Evolutionary conservation across 202 grass and related monocot species (phyloP).

Genomic region (Hordeum pubiflorum): DNA sequence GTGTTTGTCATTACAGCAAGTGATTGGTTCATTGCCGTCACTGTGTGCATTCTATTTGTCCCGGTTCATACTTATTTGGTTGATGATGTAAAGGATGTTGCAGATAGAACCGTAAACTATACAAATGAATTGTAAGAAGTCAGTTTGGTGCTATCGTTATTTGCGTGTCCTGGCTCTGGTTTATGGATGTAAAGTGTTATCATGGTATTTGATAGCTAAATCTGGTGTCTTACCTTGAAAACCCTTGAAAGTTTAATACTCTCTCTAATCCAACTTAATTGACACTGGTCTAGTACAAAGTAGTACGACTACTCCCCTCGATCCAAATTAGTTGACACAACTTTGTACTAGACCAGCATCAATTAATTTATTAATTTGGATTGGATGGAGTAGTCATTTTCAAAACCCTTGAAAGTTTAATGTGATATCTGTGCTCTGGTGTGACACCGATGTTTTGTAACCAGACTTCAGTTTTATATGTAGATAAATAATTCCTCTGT

Average conservation of each 20-base stretch:
- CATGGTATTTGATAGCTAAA: neutral
- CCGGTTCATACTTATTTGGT: conserved; percentile 6
- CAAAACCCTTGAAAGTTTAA: neutral
- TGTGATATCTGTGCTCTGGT: neutral
- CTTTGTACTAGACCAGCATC: too few relatives aligned
- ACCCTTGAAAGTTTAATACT: too few relatives aligned
- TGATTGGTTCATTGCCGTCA: conserved; percentile 10
- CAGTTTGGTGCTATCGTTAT: neutral
- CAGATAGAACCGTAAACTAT: neutral
- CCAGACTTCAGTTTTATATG: neutral
- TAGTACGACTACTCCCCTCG: too few relatives aligned
- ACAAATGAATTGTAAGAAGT: conserved; percentile 5
- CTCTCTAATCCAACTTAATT: too few relatives aligned
- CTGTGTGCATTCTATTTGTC: conserved; percentile 12
- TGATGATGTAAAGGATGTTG: conserved; percentile 5
- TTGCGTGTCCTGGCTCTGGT: neutral
- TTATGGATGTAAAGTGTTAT: neutral
- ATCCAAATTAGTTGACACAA: too few relatives aligned
- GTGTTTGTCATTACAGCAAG: conserved; percentile 1
- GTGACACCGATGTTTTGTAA: too few relatives aligned
- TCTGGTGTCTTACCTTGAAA: neutral
- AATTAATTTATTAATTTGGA: too few relatives aligned
- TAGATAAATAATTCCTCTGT: neutral
- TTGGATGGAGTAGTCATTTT: neutral
- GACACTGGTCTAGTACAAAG: too few relatives aligned